A percentile compares a stretch with the other conserved stretches of the same genome.
These are phyloP conservation scores for Huntiella omanensis DNA, from an alignment of 2,329 filamentous ascomycete genomes.

Conservation along the genomic window DNA sequence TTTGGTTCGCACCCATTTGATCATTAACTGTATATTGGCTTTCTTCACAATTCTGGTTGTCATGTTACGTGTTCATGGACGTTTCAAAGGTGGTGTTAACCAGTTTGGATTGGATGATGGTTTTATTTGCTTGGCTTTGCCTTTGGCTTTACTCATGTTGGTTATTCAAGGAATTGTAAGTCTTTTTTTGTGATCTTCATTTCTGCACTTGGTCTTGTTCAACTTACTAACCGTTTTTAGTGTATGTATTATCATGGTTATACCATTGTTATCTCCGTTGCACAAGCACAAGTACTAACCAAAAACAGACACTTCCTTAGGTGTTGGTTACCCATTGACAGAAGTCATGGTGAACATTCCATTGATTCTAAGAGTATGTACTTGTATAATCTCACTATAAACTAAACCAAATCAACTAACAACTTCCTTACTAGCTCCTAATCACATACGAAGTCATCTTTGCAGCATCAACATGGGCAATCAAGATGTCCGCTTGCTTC, in stretches of 20 bases:
- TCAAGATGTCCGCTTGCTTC: slow-evolving; percentile 23
- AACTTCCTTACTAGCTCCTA: slow-evolving; percentile 14
- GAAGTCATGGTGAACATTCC: slow-evolving; percentile 14
- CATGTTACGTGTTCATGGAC: slow-evolving; percentile 15
- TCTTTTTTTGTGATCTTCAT: background rate
- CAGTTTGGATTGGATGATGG: slow-evolving; percentile 22
- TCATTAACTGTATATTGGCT: slow-evolving; percentile 14
- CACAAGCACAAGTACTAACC: background rate
- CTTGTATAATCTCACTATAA: background rate
- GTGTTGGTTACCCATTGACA: slow-evolving; percentile 15
- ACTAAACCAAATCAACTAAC: background rate
- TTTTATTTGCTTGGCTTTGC: slow-evolving; percentile 19
- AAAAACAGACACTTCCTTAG: slow-evolving; percentile 14
- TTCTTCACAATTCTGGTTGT: slow-evolving; percentile 15
- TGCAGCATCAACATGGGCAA: slow-evolving; percentile 16
- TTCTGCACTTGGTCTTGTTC: background rate
- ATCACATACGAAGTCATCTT: slow-evolving; percentile 21
- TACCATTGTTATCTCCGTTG: background rate
- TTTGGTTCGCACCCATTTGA: slow-evolving; percentile 15
- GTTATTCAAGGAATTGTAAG: slow-evolving; percentile 18
- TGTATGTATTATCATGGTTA: slow-evolving; percentile 5
- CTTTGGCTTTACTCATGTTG: slow-evolving; percentile 17
- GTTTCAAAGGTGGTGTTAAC: slow-evolving; percentile 14
- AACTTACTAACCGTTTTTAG: slow-evolving; percentile 1
- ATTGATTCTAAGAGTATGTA: slow-evolving; percentile 12